Conservation (phyloP, 2,329 filamentous ascomycete genomes). For the Ophiostoma quercus region DNA sequence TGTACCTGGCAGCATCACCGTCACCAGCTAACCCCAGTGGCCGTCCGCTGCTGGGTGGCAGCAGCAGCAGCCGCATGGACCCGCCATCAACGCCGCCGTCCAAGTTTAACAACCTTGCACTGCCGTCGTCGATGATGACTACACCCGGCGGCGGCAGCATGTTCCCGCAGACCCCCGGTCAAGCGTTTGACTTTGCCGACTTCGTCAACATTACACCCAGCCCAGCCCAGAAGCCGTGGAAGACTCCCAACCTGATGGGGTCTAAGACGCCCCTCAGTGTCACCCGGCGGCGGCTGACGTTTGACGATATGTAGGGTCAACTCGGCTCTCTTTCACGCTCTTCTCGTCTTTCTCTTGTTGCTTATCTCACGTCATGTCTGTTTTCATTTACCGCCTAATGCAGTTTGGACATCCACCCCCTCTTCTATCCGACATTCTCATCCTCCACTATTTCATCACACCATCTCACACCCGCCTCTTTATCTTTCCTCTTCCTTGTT, state of each 20-base stretch:
- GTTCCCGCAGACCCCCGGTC: slow-evolving; percentile 71
- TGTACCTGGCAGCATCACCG: slow-evolving; percentile 86
- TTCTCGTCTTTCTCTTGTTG: neutral
- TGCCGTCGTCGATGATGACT: slow-evolving; percentile 84
- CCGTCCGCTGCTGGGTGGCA: slow-evolving; percentile 30
- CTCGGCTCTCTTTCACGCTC: neutral
- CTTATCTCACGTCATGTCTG: slow-evolving; percentile 14
- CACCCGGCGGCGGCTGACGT: slow-evolving; percentile 71
- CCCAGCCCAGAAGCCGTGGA: slow-evolving; percentile 85
- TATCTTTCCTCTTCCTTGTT: neutral
- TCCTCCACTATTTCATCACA: neutral
- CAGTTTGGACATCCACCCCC: slow-evolving; percentile 25
- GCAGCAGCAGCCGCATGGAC: slow-evolving; percentile 47
- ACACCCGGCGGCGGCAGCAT: slow-evolving; percentile 68
- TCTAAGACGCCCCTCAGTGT: slow-evolving; percentile 58
- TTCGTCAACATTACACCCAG: slow-evolving; percentile 97
- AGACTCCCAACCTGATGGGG: slow-evolving; percentile 58
- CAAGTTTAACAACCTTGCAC: slow-evolving; percentile 59
- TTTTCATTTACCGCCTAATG: slow-evolving; percentile 21
- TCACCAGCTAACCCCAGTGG: slow-evolving; percentile 65
- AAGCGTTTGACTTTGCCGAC: slow-evolving; percentile 86
- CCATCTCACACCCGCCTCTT: neutral
- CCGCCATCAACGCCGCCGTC: slow-evolving; percentile 72
- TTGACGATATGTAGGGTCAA: slow-evolving; percentile 54
- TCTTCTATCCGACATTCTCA: neutral